Percentiles rank a stretch among this genome's conserved stretches.
Conservation (phyloP, 768 basidiomycete genomes). For the Paxillus rubicundulus region DNA sequence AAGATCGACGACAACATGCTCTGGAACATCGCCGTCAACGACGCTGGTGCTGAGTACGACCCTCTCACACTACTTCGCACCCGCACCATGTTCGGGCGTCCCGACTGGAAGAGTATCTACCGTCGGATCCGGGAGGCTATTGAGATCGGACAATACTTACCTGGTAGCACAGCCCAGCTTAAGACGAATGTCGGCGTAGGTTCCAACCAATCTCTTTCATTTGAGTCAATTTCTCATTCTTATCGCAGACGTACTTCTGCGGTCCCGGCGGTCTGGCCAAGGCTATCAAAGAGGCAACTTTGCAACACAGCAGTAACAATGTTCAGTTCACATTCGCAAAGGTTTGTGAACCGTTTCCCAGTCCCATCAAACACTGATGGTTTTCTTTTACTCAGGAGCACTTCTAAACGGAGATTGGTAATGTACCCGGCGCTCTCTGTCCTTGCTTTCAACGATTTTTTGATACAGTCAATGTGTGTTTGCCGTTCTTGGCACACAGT, state of each 20-base stretch:
- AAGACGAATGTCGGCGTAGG: conserved; percentile 83
- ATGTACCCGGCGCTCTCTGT: neutral
- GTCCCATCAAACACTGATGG: conserved; percentile 8
- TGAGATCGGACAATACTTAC: conserved; percentile 77
- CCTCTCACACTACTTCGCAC: conserved; percentile 86
- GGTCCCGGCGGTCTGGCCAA: conserved; percentile 77
- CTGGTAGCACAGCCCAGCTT: conserved; percentile 72
- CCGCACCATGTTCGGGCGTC: conserved; percentile 89
- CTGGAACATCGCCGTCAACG: conserved; percentile 89
- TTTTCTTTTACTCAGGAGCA: conserved; percentile 46
- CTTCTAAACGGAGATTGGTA: conserved; percentile 39
- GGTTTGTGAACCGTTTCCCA: conserved; percentile 41
- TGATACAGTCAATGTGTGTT: neutral
- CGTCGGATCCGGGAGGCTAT: conserved; percentile 71
- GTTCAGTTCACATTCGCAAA: conserved; percentile 83
- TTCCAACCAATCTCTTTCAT: conserved; percentile 12
- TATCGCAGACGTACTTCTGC: conserved; percentile 78
- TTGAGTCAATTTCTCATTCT: conserved; percentile 1
- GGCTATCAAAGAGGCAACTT: conserved; percentile 69
- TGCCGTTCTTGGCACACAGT: neutral
- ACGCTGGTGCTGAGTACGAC: conserved; percentile 82
- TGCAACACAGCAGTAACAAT: conserved; percentile 48
- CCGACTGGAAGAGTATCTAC: conserved; percentile 86
- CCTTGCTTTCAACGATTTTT: neutral
- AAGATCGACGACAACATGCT: conserved; percentile 84